Evolutionary conservation across 108 stramenopile genomes (phyloP).

Genomic region (Cyclotella baltica): DNA sequence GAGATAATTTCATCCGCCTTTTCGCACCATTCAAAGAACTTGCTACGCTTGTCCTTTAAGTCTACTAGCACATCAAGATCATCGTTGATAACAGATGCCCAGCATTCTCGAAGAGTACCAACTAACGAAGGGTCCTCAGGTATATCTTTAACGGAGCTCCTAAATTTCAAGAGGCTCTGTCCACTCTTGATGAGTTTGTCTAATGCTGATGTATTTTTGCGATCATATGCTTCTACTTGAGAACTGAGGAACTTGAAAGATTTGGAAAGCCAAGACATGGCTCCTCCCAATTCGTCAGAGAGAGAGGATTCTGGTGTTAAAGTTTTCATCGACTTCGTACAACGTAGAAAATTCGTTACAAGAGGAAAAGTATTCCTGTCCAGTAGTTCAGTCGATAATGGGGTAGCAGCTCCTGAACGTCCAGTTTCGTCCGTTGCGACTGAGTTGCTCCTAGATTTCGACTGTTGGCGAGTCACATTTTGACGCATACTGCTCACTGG

Average conservation of each 20-base stretch:
- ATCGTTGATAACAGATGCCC: slow-evolving; percentile 58
- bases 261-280: slow-evolving; percentile 42
- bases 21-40: slow-evolving; percentile 72
- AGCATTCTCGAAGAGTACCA: slow-evolving; percentile 50
- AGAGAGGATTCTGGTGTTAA: slow-evolving; percentile 59
- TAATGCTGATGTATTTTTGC: slow-evolving; percentile 65
- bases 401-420: slow-evolving; percentile 32
- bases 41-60: slow-evolving; percentile 59
- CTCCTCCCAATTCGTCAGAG: slow-evolving; percentile 56
- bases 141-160: slow-evolving; percentile 32
- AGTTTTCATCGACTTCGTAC: slow-evolving; percentile 51
- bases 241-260: slow-evolving; percentile 60
- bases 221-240: slow-evolving; percentile 65
- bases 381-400: slow-evolving; percentile 21
- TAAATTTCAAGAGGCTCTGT: slow-evolving; percentile 48
- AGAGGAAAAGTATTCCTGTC: slow-evolving; percentile 43
- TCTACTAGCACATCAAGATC: slow-evolving; percentile 63
- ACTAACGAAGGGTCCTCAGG: slow-evolving; percentile 47
- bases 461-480: slow-evolving; percentile 10
- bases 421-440: slow-evolving; percentile 18
- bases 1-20: slow-evolving; percentile 56
- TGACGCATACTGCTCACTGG: slow-evolving; percentile 7
- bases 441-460: slow-evolving; percentile 18
- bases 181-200: slow-evolving; percentile 73
- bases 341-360: slow-evolving; percentile 51